Evolutionary conservation across 2,329 filamentous ascomycete genomes (phyloP), one percentile per base, ranked within the genome.

Genomic region (Biscogniauxia mediterranea): DNA sequence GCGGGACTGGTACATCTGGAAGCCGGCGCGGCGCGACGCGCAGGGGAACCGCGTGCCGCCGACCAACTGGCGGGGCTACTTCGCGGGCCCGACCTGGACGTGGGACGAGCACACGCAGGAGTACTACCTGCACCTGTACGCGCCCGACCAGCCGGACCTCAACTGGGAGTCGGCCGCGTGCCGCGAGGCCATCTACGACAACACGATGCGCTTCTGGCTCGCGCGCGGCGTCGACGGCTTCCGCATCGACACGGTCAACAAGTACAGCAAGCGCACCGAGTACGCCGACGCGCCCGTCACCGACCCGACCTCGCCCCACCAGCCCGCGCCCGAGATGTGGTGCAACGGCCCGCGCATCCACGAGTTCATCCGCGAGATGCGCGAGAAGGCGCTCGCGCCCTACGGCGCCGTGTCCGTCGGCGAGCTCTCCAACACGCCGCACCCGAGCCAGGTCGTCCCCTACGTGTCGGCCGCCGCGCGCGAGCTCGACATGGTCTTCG

Each of bases 61-160:
- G 93, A 91, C 67, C 93, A 93, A 75, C 93, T 89, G 82, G 88
- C 82, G 76, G 66, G 83, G 75, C 78, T 85, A 76, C 90, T 86
- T 65, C 82, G 83, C 82, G 17, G 83, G 83, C 57, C 85, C 79
- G 61, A 81, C 83, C 0, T 92, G 89, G 90, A 79, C 87, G 61
- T 93, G 85, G 79, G 90, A 93, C 68, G 86, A 90, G 66, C 72
- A 76, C n/a, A 91, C 89, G 0, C 80, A 82, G 54, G 89, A 93
- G 74, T 93, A 92, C 73, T 93, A 92, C 69, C 83, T 93, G 1
- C 81, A 83, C 64, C 78, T 93, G 1, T 93, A 90, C 70, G 84
- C 85, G 0, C 79, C 83, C 0, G 85, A 89, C 54, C 90, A 93
- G 70, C 90, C 90, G 0, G 90, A 93, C 66, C 78, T 93, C 19